Percentiles rank a stretch among this genome's conserved stretches.
These are phyloP conservation scores for Fusarium bactridioides DNA, from an alignment of 2,329 filamentous ascomycete species.

Conservation along the genomic window DNA sequence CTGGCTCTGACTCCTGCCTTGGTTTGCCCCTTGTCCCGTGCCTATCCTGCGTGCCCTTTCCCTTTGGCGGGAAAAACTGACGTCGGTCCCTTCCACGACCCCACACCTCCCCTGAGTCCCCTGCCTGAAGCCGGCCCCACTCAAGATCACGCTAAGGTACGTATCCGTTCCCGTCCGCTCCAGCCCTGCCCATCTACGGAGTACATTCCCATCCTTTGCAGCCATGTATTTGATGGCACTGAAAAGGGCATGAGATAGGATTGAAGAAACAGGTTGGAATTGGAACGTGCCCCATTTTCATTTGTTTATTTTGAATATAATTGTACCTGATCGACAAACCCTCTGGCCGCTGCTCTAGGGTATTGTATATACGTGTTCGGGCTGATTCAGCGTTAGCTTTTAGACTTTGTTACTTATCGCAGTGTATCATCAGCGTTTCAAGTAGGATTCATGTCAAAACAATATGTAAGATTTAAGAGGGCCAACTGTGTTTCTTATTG, in stretches of 20 bases:
- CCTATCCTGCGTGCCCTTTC: not conserved
- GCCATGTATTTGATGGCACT: not conserved
- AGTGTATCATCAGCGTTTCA: constrained; percentile 14
- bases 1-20: constrained; percentile 5
- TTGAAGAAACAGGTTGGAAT: not conserved
- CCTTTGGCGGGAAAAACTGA: constrained; percentile 13
- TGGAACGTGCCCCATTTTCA: not conserved
- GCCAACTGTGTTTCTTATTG: not conserved
- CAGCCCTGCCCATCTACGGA: not conserved
- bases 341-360: not conserved
- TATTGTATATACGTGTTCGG: not conserved
- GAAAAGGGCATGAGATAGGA: not conserved
- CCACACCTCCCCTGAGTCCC: not conserved
- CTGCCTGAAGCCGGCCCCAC: not conserved
- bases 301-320: not conserved
- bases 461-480: not conserved
- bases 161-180: not conserved
- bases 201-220: not conserved
- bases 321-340: not conserved
- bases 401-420: not conserved
- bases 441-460: not conserved
- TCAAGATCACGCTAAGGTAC: constrained; percentile 13
- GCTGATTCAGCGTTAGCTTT: not conserved
- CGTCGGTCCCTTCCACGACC: constrained; percentile 31
- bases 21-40: constrained; percentile 15